These are phyloP conservation scores for Mycena vulgaris DNA, from an alignment of 768 basidiomycete species.

Conservation along the genomic window DNA sequence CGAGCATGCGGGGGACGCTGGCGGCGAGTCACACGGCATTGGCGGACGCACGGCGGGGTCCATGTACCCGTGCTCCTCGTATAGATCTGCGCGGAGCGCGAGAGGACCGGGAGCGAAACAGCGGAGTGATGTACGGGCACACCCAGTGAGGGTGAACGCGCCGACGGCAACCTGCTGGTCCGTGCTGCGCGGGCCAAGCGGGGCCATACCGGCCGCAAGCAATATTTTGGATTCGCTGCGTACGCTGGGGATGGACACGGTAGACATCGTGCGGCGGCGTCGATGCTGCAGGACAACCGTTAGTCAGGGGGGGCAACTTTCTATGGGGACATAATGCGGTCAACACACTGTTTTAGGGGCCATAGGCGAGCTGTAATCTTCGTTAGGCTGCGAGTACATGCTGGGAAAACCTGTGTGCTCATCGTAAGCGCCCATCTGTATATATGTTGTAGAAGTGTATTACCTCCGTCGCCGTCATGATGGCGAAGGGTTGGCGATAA, in stretches of 20 bases:
- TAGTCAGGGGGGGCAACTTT: not conserved
- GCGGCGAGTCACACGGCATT: constrained; percentile 2
- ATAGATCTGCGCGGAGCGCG: not conserved
- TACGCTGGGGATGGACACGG: not conserved
- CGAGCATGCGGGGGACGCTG: constrained; percentile 3
- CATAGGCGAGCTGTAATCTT: too few species aligned
- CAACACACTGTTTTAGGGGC: too few species aligned
- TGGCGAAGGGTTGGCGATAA: too few species aligned
- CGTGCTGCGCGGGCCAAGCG: not conserved
- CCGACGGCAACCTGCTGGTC: constrained; percentile 1
- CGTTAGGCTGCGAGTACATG: too few species aligned
- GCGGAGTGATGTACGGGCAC: constrained; percentile 24
- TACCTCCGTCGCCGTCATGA: too few species aligned
- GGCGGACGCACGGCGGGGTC: not conserved
- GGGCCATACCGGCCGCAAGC: not conserved
- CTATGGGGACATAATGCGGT: not conserved
- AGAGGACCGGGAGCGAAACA: not conserved
- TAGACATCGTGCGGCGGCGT: constrained; percentile 1
- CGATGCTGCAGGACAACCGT: not conserved
- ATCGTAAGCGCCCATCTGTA: too few species aligned
- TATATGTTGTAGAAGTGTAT: too few species aligned
- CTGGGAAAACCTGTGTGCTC: too few species aligned
- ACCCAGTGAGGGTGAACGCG: constrained; percentile 36
- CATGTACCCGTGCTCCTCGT: not conserved
- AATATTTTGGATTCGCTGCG: not conserved